These are phyloP conservation scores for Ceratocystis cubensis DNA, from an alignment of 2,329 filamentous ascomycete species.

Conservation along the genomic window DNA sequence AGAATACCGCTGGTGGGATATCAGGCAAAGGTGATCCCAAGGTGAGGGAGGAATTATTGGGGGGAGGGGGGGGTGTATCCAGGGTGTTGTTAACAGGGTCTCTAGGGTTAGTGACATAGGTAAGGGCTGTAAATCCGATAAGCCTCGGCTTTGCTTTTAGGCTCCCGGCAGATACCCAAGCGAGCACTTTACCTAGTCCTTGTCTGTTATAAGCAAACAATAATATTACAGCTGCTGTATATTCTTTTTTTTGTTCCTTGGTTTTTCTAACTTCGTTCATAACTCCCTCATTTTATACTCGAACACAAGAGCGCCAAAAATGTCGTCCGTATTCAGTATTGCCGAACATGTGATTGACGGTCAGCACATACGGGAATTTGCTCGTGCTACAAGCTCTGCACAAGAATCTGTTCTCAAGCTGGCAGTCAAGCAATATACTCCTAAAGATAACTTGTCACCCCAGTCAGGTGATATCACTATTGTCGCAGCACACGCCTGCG, in stretches of 20 bases:
- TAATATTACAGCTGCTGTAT: no score
- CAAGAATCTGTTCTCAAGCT: slow-evolving; percentile 65
- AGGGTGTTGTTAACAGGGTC: no score
- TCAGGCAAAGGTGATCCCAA: slow-evolving; percentile 27
- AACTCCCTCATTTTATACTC: not conserved
- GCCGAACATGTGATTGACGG: slow-evolving; percentile 50
- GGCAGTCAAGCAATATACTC: slow-evolving; percentile 79
- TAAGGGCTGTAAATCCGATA: no score
- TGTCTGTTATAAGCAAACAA: no score
- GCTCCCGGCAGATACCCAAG: no score
- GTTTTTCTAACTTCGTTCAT: no score
- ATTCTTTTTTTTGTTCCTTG: no score
- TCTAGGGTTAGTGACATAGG: no score
- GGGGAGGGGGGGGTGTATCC: not conserved
- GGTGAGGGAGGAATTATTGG: not conserved
- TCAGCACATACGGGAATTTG: slow-evolving; percentile 73
- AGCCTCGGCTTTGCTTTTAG: no score
- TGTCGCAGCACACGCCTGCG: slow-evolving; percentile 79
- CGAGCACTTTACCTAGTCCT: no score
- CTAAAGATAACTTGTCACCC: slow-evolving; percentile 54
- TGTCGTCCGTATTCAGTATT: slow-evolving; percentile 16
- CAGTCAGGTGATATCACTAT: slow-evolving; percentile 70
- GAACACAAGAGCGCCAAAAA: not conserved
- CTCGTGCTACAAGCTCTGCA: slow-evolving; percentile 54
- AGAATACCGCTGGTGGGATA: slow-evolving; percentile 35